These are phyloP conservation scores for Schizothecium vesticola DNA, from an alignment of 495 filamentous ascomycete genomes.

Conservation along the genomic window DNA sequence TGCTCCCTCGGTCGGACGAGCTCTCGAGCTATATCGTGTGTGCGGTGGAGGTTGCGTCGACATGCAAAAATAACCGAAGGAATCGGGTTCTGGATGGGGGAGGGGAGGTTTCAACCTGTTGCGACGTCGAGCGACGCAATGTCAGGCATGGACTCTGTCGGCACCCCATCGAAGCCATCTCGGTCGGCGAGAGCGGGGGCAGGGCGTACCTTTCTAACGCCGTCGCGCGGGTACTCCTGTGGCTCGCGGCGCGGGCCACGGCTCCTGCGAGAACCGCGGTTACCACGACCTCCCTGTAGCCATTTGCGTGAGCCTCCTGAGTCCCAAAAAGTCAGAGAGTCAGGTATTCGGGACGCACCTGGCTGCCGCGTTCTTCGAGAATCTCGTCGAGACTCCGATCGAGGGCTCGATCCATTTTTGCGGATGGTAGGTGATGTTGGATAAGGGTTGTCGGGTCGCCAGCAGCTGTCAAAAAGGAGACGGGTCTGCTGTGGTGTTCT, in stretches of 20 bases:
- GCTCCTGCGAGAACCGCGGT: conserved; percentile 28
- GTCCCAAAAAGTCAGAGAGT: neutral
- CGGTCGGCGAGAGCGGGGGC: neutral
- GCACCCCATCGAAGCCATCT: neutral
- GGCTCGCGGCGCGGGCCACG: conserved; percentile 53
- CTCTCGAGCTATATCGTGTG: conserved; percentile 27
- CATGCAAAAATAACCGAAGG: conserved; percentile 21
- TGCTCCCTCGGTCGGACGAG: conserved; percentile 25
- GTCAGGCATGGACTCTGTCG: neutral
- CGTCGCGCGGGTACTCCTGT: conserved; percentile 62
- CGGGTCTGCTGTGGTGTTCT: neutral
- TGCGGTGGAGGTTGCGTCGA: conserved; percentile 27
- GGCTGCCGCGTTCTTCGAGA: conserved; percentile 70
- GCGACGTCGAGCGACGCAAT: conserved; percentile 5
- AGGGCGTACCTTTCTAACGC: conserved; percentile 71
- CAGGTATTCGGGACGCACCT: conserved; percentile 2
- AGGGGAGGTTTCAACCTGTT: conserved; percentile 34
- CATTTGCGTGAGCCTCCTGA: neutral
- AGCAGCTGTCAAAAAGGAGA: neutral
- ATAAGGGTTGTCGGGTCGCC: neutral
- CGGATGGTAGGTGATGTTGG: neutral
- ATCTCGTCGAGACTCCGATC: conserved; percentile 83
- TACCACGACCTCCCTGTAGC: conserved; percentile 20
- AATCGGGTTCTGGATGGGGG: conserved; percentile 18
- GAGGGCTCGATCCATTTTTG: conserved; percentile 35